Conservation (phyloP, 495 filamentous ascomycete species). For the Hapsidospora chrysogenum region DNA sequence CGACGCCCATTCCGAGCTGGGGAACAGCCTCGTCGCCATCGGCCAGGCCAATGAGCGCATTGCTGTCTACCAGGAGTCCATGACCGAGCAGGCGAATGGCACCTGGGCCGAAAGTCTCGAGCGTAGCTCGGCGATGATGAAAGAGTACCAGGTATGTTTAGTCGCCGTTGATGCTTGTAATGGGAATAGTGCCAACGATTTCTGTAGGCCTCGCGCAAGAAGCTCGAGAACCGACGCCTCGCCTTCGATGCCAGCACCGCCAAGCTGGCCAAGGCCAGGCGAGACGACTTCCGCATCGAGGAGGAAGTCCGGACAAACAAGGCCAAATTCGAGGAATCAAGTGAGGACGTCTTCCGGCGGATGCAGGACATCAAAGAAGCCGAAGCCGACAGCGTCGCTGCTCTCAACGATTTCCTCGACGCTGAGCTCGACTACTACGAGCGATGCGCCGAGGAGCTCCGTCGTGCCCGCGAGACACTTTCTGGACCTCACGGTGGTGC, state of each 20-base stretch:
- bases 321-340: conserved; percentile 92
- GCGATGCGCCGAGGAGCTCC: conserved; percentile 58
- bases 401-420: conserved; percentile 70
- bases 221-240: conserved; percentile 79
- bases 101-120: conserved; percentile 89
- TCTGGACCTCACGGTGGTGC: conserved; percentile 13
- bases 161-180: conserved; percentile 13
- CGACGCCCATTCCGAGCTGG: conserved; percentile 80
- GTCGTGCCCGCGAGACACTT: conserved; percentile 31
- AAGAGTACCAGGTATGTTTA: conserved; percentile 64
- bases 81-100: conserved; percentile 62
- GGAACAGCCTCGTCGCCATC: conserved; percentile 69
- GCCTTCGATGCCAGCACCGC: conserved; percentile 81
- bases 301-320: conserved; percentile 87
- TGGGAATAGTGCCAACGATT: conserved; percentile 6
- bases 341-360: conserved; percentile 76
- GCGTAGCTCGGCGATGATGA: conserved; percentile 83
- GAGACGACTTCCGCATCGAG: conserved; percentile 82
- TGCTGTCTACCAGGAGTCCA: conserved; percentile 72
- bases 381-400: conserved; percentile 67
- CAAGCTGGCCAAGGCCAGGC: conserved; percentile 90
- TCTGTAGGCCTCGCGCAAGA: conserved; percentile 65
- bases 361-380: conserved; percentile 96
- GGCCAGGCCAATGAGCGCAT: conserved; percentile 79
- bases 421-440: conserved; percentile 87